phyloP scores from a whole-genome alignment of 805 yeast genomes.

The Metschnikowia gelsemii region DNA sequence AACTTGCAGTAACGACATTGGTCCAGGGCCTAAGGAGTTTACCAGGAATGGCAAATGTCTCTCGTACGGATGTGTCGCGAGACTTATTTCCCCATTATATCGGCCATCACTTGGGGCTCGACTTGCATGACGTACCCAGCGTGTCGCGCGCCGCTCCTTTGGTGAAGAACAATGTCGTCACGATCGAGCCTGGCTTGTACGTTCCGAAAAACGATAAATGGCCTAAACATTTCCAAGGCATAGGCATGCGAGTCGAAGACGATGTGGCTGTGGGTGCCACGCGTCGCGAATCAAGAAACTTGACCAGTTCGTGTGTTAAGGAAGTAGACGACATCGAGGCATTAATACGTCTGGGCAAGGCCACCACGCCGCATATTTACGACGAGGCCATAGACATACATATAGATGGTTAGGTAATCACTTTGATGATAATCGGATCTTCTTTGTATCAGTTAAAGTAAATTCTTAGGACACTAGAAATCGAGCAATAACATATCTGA shows the following conservation, averaged over 20 bases:
- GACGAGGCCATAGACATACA: slow-evolving; percentile 36
- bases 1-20: slow-evolving; percentile 58
- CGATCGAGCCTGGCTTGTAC: slow-evolving; percentile 95
- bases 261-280: slow-evolving; percentile 78
- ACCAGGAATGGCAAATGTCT: slow-evolving; percentile 58
- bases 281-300: slow-evolving; percentile 45
- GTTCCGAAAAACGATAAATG: slow-evolving; percentile 71
- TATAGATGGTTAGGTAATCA: slow-evolving; percentile 17
- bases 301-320: slow-evolving; percentile 83
- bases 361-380: slow-evolving; percentile 46
- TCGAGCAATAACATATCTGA: too few species aligned
- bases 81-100: slow-evolving; percentile 85
- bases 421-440: too few species aligned
- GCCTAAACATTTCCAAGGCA: slow-evolving; percentile 79
- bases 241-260: slow-evolving; percentile 95
- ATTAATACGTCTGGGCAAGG: slow-evolving; percentile 55
- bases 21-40: slow-evolving; percentile 64
- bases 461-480: too few species aligned
- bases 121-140: slow-evolving; percentile 79
- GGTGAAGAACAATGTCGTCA: slow-evolving; percentile 74
- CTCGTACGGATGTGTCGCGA: slow-evolving; percentile 51
- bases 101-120: slow-evolving; percentile 94
- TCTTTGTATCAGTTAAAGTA: too few species aligned
- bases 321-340: slow-evolving; percentile 80
- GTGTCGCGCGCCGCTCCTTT: slow-evolving; percentile 56